Evolutionary conservation across 805 yeast species (phyloP).

Genomic region (Nakazawaea molendinolei): DNA sequence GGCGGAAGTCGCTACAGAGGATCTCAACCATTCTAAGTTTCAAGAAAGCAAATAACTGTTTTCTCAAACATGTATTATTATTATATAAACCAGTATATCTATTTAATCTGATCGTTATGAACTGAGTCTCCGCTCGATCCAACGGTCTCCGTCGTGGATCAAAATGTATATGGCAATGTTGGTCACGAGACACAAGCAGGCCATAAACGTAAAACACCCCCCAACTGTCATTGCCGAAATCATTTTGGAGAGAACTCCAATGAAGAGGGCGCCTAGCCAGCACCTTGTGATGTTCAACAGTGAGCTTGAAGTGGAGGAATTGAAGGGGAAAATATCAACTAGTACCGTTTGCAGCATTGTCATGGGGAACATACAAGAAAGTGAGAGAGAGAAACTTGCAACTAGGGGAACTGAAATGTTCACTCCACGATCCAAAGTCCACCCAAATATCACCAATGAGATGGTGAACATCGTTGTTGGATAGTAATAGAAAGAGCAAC

Average conservation of each 20-base stretch:
- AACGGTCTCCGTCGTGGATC: not conserved
- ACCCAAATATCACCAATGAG: constrained; percentile 47
- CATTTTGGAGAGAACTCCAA: constrained; percentile 56
- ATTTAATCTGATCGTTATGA: not conserved
- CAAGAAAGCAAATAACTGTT: not conserved
- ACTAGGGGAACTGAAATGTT: constrained; percentile 48
- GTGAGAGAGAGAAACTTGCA: constrained; percentile 44
- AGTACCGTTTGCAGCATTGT: constrained; percentile 52
- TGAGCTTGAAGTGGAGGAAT: constrained; percentile 30
- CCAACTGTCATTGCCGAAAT: constrained; percentile 47
- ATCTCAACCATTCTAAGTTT: not conserved
- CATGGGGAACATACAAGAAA: constrained; percentile 42
- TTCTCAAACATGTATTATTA: not conserved
- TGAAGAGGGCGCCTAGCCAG: constrained; percentile 49
- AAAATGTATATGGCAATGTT: constrained; percentile 11
- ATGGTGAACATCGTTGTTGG: constrained; percentile 33
- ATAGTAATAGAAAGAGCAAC: constrained; percentile 37
- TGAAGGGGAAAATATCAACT: constrained; percentile 36
- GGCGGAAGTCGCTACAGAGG: constrained; percentile 25
- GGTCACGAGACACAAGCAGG: constrained; percentile 29
- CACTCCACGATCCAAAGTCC: constrained; percentile 46
- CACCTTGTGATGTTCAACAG: constrained; percentile 64
- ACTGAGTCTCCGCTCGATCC: constrained; percentile 1
- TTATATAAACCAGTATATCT: not conserved
- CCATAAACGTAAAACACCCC: constrained; percentile 60